Conservation (phyloP, 768 basidiomycete genomes). For the Suillus hirtellus region DNA sequence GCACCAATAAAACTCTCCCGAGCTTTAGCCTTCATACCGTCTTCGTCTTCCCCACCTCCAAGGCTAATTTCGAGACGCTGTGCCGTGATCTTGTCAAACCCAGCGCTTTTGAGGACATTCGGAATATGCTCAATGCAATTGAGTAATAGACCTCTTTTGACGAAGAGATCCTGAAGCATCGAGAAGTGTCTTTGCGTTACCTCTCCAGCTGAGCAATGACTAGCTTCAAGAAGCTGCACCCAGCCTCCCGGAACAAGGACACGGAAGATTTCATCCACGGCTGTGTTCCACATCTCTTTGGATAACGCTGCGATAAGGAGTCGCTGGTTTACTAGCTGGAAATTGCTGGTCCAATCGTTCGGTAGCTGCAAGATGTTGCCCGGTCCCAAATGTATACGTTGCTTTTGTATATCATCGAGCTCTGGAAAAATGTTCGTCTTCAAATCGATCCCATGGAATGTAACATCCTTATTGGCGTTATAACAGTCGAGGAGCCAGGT, state of each 20-base stretch:
- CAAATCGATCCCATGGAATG: constrained; percentile 28
- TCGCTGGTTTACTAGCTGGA: constrained; percentile 34
- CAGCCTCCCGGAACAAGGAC: constrained; percentile 35
- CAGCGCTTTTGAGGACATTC: not conserved
- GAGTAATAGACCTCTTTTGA: constrained; percentile 1
- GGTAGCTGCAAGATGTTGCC: constrained; percentile 32
- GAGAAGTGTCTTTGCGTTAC: not conserved
- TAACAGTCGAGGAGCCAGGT: constrained; percentile 26
- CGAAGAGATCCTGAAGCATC: constrained; percentile 4
- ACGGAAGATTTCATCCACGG: constrained; percentile 29
- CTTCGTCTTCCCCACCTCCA: not conserved
- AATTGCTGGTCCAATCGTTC: constrained; percentile 29
- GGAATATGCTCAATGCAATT: constrained; percentile 3
- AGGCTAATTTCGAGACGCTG: not conserved
- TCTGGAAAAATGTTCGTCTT: constrained; percentile 23
- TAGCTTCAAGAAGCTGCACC: constrained; percentile 33
- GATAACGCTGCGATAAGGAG: constrained; percentile 32
- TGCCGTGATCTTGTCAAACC: not conserved
- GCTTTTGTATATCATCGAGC: constrained; percentile 3
- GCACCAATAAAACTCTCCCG: not conserved
- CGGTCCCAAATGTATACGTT: constrained; percentile 23
- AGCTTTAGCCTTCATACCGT: not conserved
- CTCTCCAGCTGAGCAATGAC: constrained; percentile 7
- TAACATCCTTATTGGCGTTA: constrained; percentile 20
- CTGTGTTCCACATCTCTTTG: constrained; percentile 27